Evolutionary conservation across 768 basidiomycete species (phyloP).

Genomic region (Dioszegia crocea): DNA sequence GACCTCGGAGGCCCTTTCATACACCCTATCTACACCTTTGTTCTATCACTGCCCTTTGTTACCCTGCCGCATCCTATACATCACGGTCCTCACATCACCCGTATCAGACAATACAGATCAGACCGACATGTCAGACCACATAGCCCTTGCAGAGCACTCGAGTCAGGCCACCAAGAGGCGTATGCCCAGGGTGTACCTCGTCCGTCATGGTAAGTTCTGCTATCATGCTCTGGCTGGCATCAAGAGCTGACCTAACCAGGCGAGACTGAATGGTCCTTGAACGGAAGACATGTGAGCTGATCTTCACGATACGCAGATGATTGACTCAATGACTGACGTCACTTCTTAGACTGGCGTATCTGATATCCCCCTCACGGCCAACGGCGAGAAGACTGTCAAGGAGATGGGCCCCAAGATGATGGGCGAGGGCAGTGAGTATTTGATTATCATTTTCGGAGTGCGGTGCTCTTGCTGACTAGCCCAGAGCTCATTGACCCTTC

Average conservation of each 20-base stretch:
- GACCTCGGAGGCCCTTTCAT: too few species aligned
- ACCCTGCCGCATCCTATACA: too few species aligned
- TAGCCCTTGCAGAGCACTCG: neutral
- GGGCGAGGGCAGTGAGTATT: conserved; percentile 73
- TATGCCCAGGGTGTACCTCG: conserved; percentile 70
- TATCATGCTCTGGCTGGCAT: neutral
- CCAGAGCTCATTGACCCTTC: conserved; percentile 72
- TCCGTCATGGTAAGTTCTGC: conserved; percentile 68
- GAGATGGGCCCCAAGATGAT: conserved; percentile 64
- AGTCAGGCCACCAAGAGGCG: conserved; percentile 23
- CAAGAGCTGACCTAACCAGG: conserved; percentile 53
- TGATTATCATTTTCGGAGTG: too few species aligned
- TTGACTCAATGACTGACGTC: neutral
- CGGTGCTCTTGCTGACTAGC: too few species aligned
- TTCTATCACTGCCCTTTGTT: too few species aligned
- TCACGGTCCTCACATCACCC: too few species aligned
- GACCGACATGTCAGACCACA: neutral
- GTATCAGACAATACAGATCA: too few species aligned
- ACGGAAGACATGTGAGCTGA: conserved; percentile 55
- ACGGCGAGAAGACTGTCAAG: conserved; percentile 68
- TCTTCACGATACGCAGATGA: neutral
- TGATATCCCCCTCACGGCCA: conserved; percentile 79
- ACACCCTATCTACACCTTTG: too few species aligned
- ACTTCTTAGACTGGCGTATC: conserved; percentile 68
- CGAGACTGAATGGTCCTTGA: conserved; percentile 90